A percentile compares a stretch with the other conserved stretches of the same genome.
Evolutionary conservation across 78 protist genomes (phyloP).

Genomic region (Cavenderia fasciculata): DNA sequence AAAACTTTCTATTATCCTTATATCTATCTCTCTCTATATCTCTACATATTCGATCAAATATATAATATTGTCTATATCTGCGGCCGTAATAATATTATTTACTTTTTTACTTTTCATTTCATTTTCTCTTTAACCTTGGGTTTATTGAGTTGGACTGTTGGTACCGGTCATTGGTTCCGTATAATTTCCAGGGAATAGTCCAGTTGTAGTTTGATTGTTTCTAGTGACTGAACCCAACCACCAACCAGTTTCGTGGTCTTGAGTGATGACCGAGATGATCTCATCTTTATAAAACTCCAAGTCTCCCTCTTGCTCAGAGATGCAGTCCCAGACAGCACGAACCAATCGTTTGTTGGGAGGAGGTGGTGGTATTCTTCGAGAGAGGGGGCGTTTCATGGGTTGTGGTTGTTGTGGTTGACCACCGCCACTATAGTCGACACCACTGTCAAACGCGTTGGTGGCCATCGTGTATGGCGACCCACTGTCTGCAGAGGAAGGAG

Average conservation of each 20-base stretch:
- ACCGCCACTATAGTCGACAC: too few relatives aligned
- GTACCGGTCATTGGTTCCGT: not conserved
- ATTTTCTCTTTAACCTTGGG: too few relatives aligned
- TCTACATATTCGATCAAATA: too few relatives aligned
- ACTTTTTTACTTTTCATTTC: too few relatives aligned
- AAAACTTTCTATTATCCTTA: too few relatives aligned
- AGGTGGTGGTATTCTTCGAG: slow-evolving; percentile 70
- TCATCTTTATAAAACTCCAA: slow-evolving; percentile 37
- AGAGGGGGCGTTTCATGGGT: slow-evolving; percentile 20
- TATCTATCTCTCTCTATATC: too few relatives aligned
- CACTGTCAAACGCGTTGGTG: not conserved
- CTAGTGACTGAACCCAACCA: slow-evolving; percentile 45
- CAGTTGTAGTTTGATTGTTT: not conserved
- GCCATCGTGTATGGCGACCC: not conserved
- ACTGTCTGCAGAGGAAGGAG: not conserved
- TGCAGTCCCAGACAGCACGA: slow-evolving; percentile 54
- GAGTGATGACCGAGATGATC: slow-evolving; percentile 48
- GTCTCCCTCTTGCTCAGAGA: slow-evolving; percentile 62
- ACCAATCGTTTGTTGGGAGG: slow-evolving; percentile 48
- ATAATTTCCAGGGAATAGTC: slow-evolving; percentile 50
- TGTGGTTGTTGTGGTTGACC: not conserved
- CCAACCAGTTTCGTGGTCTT: slow-evolving; percentile 76
- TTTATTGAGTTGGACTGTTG: too few relatives aligned
- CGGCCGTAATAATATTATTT: too few relatives aligned
- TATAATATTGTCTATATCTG: too few relatives aligned